Evolutionary conservation across 176 grass and related monocot species (phyloP), one percentile per base, ranked within the genome.

Genomic region (Oryza rufipogon): DNA sequence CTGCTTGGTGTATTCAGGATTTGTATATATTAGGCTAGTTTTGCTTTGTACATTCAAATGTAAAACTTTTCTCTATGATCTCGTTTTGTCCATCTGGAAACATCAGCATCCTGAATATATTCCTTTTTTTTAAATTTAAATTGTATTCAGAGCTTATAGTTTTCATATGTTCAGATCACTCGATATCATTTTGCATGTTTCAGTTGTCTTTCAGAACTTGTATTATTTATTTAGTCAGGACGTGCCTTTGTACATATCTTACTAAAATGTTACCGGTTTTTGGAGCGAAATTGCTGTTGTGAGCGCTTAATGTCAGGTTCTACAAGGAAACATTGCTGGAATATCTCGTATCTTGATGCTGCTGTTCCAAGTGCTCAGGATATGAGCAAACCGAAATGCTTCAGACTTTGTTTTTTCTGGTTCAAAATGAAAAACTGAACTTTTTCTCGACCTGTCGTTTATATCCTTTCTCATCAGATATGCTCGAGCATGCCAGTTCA

Each of bases 401-500:
- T 63, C 34, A 77, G 52, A 63, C 38, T 77, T 15, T 42, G 75
- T 64, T 63, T 9, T 9, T 38, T 51, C 52, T 2, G 25, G 38
- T 78, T 88, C 51, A 28, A 23, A 69, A 73, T 87, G 45, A 16
- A 74, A 71, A 46, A 73, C 73, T 25, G 34, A 72, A 38, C 64
- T 23, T 32, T 76, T 22, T 36, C 20, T 63, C n/a, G 19, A 33
- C n/a, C 17, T 76, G 30, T 38, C 23, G 20, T 76, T 61, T 77
- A 41, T 64, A 70, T 4, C 61, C 30, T 20, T 88, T 76, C 49
- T 88, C 66, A 52, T 88, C 77, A 34, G 86, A 76, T 11, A 47
- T 38, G 44, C 38, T 75, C 9, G 14, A 16, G 15, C 51, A 14
- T 4, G 48, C 25, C 3, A 26, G 14, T 74, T 51, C 45, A 51